Base-by-base conservation (phyloP, 306 rosid genomes). In the Hylodesmum podocarpum region DNA sequence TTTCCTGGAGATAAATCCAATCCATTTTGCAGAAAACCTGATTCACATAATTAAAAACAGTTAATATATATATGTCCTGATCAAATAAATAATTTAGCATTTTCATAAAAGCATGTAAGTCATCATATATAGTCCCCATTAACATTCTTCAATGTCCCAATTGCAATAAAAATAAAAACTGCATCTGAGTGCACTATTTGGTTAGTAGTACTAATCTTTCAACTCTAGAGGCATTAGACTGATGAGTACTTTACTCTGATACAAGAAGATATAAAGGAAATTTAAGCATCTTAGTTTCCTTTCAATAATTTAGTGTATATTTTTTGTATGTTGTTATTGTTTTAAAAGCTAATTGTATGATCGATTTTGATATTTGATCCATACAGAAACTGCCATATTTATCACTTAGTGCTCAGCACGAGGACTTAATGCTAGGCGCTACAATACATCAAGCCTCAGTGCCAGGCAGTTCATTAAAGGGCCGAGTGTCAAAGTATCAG, bases 21-120 rank as follows among this genome's bases (percentile, higher is more conserved):
- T 65, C 87, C 97, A 87, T 94, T 89, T 76, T 87, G 98, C 75
- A 70, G 70, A 86, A 72, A 86, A 81, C 89, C 97, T 91, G 88
- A 65, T 72, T 71, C 73, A 54, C 27, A 47, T 74, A 40, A 66
- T 40, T 13, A 44, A 39, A 39, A 36, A 83, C 65, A 58, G 58
- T 33, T 47, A 71, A 47, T 15, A 55, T 66, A 63, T 49, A 70
- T 46, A 33, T 37, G 72, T 61, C n/a, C 22, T 4, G 15, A 31
- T 53, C 34, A 50, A 68, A 55, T 61, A 61, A 70, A 31, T 50
- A 49, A 31, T 11, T 39, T 13, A 63, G 27, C 46, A 69, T 75
- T 61, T 53, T 33, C 22, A n/a, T 49, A 39, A 5, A 50, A 76
- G 33, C 7, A 50, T 37, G 53, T 50, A 25, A 58, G 13, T 37